phyloP scores from a whole-genome alignment of 768 basidiomycete genomes.

The Tulasnella sp. region DNA sequence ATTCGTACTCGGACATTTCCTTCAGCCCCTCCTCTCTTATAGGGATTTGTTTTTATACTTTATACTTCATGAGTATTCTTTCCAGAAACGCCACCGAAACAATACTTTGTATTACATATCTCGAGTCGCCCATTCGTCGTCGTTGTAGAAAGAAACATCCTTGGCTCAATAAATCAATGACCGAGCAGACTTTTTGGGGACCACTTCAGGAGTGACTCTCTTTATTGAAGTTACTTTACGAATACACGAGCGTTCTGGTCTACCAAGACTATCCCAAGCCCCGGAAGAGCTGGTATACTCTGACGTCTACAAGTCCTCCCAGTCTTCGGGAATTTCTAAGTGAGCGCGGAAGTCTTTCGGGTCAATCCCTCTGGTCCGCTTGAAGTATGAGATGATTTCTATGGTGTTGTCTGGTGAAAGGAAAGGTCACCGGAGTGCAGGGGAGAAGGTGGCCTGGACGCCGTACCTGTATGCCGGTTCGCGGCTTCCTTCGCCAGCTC shows the following conservation, averaged over 20 bases:
- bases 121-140: background rate
- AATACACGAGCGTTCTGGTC: too few relatives aligned
- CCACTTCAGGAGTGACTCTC: too few relatives aligned
- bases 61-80: constrained; percentile 4
- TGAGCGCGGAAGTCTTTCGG: constrained; percentile 61
- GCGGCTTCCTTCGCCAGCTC: constrained; percentile 79
- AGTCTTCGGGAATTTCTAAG: constrained; percentile 65
- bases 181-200: too few relatives aligned
- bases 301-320: constrained; percentile 61
- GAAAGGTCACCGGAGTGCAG: background rate
- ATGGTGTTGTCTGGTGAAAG: constrained; percentile 30
- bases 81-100: background rate
- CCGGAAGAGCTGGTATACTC: background rate
- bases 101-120: background rate
- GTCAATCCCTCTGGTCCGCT: constrained; percentile 40
- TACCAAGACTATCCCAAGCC: background rate
- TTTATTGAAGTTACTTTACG: too few relatives aligned
- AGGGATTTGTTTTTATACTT: background rate
- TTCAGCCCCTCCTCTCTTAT: background rate
- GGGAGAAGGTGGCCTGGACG: background rate
- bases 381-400: constrained; percentile 25
- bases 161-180: too few relatives aligned
- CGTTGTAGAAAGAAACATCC: background rate
- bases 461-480: constrained; percentile 80
- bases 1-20: background rate